Conservation (phyloP, 2,329 filamentous ascomycete genomes). For the Pseudogymnoascus sp. region DNA sequence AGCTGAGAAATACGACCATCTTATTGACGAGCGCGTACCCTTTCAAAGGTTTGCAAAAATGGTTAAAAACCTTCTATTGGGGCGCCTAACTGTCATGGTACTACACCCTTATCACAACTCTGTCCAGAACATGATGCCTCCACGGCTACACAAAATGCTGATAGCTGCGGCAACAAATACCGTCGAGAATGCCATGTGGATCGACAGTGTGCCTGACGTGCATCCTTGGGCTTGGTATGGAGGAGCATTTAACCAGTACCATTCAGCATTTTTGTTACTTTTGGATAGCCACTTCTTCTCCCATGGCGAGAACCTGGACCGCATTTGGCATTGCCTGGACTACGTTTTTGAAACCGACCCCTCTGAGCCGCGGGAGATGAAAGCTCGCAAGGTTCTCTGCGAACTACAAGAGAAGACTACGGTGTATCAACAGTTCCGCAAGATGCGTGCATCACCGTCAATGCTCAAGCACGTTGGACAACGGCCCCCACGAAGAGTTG, state of each 20-base stretch:
- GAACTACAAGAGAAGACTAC: constrained; percentile 56
- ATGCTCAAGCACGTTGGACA: constrained; percentile 27
- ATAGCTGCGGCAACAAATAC: constrained; percentile 51
- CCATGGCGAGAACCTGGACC: constrained; percentile 47
- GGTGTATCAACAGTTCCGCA: constrained; percentile 52
- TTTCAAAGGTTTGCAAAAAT: constrained; percentile 57
- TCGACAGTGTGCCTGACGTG: constrained; percentile 47
- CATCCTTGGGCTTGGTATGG: constrained; percentile 61
- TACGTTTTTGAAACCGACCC: constrained; percentile 61
- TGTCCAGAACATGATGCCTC: constrained; percentile 42
- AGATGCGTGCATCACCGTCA: constrained; percentile 42
- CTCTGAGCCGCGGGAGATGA: constrained; percentile 44
- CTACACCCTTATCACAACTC: constrained; percentile 57
- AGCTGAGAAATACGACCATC: constrained; percentile 56
- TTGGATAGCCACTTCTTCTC: constrained; percentile 53
- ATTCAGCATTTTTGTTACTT: constrained; percentile 61
- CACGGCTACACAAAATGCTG: constrained; percentile 56
- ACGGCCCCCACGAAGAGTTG: constrained; percentile 16
- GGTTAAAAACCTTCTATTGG: constrained; percentile 57
- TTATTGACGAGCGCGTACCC: constrained; percentile 53
- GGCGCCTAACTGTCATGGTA: constrained; percentile 58
- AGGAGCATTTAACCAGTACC: constrained; percentile 66
- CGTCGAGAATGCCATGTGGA: constrained; percentile 46
- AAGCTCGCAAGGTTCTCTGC: constrained; percentile 52
- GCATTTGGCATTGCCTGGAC: constrained; percentile 66